Evolutionary conservation across 495 filamentous ascomycete species (phyloP).

Genomic region (Copromyces sp.): DNA sequence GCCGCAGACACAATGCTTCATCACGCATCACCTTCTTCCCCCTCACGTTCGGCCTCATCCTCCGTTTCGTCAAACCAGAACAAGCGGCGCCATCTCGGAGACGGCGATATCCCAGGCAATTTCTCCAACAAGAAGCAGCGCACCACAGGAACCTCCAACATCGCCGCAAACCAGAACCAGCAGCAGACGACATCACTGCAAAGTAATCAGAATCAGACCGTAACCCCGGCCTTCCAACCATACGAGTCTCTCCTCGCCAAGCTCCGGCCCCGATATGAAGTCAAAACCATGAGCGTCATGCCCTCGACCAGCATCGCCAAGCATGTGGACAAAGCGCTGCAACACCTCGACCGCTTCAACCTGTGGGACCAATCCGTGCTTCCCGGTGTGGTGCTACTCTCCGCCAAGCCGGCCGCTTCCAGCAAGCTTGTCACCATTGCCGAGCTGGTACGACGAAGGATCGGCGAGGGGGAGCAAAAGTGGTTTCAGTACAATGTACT

Average conservation of each 20-base stretch:
- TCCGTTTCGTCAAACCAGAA: neutral
- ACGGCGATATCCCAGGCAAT: neutral
- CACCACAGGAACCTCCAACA: neutral
- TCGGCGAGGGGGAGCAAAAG: conserved; percentile 37
- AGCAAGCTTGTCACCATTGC: conserved; percentile 54
- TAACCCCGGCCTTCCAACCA: conserved; percentile 7
- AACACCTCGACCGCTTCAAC: conserved; percentile 28
- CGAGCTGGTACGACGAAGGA: conserved; percentile 53
- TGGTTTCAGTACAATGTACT: conserved; percentile 56
- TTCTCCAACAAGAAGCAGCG: neutral
- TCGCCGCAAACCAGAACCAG: neutral
- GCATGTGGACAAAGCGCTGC: conserved; percentile 37
- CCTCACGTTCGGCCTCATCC: neutral
- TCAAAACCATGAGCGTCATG: conserved; percentile 37
- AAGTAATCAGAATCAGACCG: neutral
- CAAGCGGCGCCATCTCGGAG: neutral
- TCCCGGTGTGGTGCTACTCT: conserved; percentile 32
- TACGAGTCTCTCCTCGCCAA: conserved; percentile 19
- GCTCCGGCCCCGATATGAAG: conserved; percentile 24
- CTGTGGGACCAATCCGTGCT: conserved; percentile 18
- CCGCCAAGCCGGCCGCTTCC: conserved; percentile 40
- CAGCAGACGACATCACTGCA: neutral
- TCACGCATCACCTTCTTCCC: neutral
- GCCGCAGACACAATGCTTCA: neutral
- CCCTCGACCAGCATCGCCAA: conserved; percentile 46